phyloP scores from a whole-genome alignment of 176 grass and related monocot species.

The Carex myosuroides region DNA sequence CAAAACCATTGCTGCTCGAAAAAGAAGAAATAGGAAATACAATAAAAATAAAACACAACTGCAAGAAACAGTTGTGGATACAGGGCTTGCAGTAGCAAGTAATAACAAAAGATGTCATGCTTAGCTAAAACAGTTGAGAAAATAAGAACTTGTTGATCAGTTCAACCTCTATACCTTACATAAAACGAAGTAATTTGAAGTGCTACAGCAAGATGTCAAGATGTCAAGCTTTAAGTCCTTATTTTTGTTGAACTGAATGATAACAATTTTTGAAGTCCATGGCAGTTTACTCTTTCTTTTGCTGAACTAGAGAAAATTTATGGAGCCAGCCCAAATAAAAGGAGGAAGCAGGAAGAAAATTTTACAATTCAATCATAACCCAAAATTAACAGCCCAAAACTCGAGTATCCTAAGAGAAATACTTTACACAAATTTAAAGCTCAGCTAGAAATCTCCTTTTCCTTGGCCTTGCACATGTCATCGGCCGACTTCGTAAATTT shows the following conservation, averaged over 20 bases:
- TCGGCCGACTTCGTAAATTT: constrained; percentile 79
- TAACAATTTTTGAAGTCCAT: background rate
- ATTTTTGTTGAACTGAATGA: background rate
- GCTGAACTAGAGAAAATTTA: background rate
- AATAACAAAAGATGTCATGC: background rate
- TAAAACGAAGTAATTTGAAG: background rate
- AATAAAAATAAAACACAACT: background rate
- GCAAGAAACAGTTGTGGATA: background rate
- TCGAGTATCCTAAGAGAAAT: constrained; percentile 16
- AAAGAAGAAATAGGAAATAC: background rate
- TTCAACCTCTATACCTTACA: background rate
- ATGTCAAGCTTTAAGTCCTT: background rate
- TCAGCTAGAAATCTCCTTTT: constrained; percentile 81
- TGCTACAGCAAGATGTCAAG: background rate
- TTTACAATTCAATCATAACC: background rate
- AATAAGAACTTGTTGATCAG: background rate
- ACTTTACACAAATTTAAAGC: constrained; percentile 16
- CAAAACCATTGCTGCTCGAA: background rate
- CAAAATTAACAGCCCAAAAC: background rate
- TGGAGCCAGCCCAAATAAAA: background rate
- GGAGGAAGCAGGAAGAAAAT: background rate
- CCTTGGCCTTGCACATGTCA: constrained; percentile 98
- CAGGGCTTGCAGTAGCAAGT: background rate
- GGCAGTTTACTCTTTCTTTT: background rate
- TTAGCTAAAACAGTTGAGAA: background rate